These are phyloP conservation scores for Pezicula carpinea DNA, from an alignment of 2,329 filamentous ascomycete genomes.

Conservation along the genomic window DNA sequence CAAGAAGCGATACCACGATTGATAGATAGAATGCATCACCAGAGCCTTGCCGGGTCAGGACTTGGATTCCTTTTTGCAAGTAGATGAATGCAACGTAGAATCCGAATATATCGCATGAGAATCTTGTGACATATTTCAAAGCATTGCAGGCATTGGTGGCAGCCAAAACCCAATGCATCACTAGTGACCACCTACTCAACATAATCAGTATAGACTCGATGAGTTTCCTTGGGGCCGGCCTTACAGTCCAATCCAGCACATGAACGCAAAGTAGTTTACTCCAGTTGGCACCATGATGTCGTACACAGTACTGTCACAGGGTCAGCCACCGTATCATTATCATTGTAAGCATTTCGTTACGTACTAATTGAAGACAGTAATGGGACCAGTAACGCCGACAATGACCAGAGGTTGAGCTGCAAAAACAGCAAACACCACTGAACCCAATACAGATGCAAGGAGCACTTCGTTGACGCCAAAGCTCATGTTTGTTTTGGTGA, in stretches of 20 bases:
- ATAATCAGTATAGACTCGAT: constrained; percentile 11
- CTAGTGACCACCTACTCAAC: constrained; percentile 63
- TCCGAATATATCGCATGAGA: constrained; percentile 90
- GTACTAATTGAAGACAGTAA: constrained; percentile 87
- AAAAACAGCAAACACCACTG: constrained; percentile 74
- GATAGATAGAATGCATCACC: constrained; percentile 69
- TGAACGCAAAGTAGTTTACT: constrained; percentile 81
- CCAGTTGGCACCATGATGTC: constrained; percentile 76
- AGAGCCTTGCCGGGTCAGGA: constrained; percentile 70
- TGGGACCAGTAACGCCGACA: constrained; percentile 85
- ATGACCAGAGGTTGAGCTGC: constrained; percentile 85
- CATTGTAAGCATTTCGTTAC: constrained; percentile 17
- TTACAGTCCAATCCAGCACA: constrained; percentile 80
- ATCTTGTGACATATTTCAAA: constrained; percentile 83
- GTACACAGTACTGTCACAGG: constrained; percentile 72
- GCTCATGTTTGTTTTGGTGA: constrained; percentile 76
- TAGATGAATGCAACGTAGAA: constrained; percentile 94
- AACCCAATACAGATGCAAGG: constrained; percentile 76
- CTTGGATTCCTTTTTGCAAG: constrained; percentile 84
- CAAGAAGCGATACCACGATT: constrained; percentile 69
- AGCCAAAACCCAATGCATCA: constrained; percentile 81
- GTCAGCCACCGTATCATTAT: constrained; percentile 1
- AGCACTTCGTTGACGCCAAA: constrained; percentile 91
- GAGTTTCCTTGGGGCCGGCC: not conserved
- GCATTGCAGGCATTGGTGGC: constrained; percentile 83